Evolutionary conservation across 2,329 filamentous ascomycete species (phyloP), one percentile per base, ranked within the genome.

Genomic region (Paradendryphiella salina): DNA sequence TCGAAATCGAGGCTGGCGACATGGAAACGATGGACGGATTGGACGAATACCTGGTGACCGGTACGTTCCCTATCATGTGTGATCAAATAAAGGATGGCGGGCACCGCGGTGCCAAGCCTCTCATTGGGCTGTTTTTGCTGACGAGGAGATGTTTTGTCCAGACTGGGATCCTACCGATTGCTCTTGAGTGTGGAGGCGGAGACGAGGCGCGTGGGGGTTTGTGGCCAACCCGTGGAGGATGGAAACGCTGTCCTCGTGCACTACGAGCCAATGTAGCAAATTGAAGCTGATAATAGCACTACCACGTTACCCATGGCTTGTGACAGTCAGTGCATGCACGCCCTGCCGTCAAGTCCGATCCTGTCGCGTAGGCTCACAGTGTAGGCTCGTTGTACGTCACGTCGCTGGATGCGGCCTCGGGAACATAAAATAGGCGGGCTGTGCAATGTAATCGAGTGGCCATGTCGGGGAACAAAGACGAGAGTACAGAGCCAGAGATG

Each of bases 41-140:
- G 42, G 87, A 91, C 69, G 88, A 92, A 73, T 80, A 84, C 63
- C 76, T 91, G 20, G 86, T 90, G 1, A 90, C 87, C 1, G 66
- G 66, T 69, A 39, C 63, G 66, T 43, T 42, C 18, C 23, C 15
- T 43, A 20, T 23, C 14, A 6, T 21, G 34, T 26, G 21, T 23
- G 5, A 23, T 23, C 21, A 23, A 7, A 7, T 7, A 23, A 23
- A 23, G 21, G 21, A 23, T 23, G 5, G 5, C 21, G 21, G 21
- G 21, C 21, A 23, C 21, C 5, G 21, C 21, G 21, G 21, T 23
- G 44, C 55, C 18, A 15, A 35, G n/a, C 17, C 11, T n/a, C 7
- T 36, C 28, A 13, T 40, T 17, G 11, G 8, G 41, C 43, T 54
- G 29, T 45, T 45, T 46, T 39, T 60, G 49, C 61, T 61, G 57